Conservation (phyloP, 2,329 filamentous ascomycete species). For the Orbilia brochopaga region DNA sequence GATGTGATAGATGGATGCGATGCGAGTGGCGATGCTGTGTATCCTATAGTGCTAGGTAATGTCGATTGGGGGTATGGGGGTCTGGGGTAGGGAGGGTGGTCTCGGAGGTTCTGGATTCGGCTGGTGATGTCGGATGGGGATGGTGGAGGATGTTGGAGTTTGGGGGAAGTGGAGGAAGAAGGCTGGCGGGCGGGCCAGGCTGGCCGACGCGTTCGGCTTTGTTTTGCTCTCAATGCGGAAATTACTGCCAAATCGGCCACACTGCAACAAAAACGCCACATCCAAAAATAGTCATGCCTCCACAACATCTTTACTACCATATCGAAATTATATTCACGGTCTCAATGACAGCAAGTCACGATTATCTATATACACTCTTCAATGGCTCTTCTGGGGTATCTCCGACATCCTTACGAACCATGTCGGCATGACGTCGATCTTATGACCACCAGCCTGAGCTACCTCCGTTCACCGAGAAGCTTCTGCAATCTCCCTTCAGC, state of each 20-base stretch:
- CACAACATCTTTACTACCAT: too few relatives aligned
- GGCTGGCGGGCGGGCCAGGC: background rate
- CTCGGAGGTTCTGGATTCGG: background rate
- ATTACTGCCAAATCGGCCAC: background rate
- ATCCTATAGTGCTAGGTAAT: too few relatives aligned
- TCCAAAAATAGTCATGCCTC: too few relatives aligned
- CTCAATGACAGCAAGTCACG: background rate
- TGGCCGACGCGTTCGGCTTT: conserved; percentile 1
- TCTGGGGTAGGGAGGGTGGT: background rate
- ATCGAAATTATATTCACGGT: too few relatives aligned
- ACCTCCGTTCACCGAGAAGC: too few relatives aligned
- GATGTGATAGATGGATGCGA: background rate
- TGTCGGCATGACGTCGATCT: too few relatives aligned
- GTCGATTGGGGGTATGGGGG: too few relatives aligned
- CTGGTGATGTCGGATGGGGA: background rate
- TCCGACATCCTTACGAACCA: too few relatives aligned
- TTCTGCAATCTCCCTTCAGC: too few relatives aligned
- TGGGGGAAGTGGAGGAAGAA: background rate
- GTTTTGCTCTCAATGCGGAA: background rate
- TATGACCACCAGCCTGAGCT: too few relatives aligned
- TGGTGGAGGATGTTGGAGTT: conserved; percentile 1
- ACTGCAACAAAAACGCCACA: background rate
- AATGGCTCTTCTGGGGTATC: too few relatives aligned
- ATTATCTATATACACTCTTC: background rate
- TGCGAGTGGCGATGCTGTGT: background rate